These are phyloP conservation scores for Collybia sp. DNA, from an alignment of 768 basidiomycete species.

Conservation along the genomic window DNA sequence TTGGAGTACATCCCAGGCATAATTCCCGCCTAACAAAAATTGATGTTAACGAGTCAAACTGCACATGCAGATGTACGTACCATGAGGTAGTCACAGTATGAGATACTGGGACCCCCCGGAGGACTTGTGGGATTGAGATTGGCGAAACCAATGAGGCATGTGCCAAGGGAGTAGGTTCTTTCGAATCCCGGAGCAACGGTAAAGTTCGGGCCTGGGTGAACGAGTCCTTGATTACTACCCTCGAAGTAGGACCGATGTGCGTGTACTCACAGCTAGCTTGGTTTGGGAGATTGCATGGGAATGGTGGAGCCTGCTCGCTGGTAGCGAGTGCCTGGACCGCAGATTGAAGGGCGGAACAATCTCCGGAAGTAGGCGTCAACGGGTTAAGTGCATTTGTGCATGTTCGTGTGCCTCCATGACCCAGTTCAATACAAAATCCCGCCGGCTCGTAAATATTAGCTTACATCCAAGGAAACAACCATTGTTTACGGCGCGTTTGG, in stretches of 20 bases:
- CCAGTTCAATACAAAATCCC: background rate
- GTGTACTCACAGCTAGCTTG: conserved; percentile 3
- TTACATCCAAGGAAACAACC: background rate
- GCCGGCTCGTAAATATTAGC: background rate
- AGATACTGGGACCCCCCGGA: conserved; percentile 3
- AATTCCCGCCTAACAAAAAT: background rate
- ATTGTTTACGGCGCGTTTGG: background rate
- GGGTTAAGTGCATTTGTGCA: conserved; percentile 1
- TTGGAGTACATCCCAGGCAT: background rate
- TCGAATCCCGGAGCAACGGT: conserved; percentile 4
- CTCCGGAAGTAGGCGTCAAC: background rate
- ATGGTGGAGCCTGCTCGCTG: conserved; percentile 2
- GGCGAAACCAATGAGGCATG: conserved; percentile 3
- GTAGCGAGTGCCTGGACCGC: conserved; percentile 5
- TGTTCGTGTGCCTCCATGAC: background rate
- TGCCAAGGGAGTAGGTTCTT: conserved; percentile 3
- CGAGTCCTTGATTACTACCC: background rate
- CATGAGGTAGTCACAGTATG: conserved; percentile 6
- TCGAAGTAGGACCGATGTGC: background rate
- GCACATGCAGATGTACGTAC: background rate
- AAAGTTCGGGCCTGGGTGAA: conserved; percentile 6
- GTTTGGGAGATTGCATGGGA: conserved; percentile 7
- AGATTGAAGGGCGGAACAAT: conserved; percentile 3
- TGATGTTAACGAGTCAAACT: no score
- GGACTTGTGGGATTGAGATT: conserved; percentile 3